Evolutionary conservation across 495 filamentous ascomycete genomes (phyloP), one percentile per base, ranked within the genome.

Genomic region (Podospora comata): DNA sequence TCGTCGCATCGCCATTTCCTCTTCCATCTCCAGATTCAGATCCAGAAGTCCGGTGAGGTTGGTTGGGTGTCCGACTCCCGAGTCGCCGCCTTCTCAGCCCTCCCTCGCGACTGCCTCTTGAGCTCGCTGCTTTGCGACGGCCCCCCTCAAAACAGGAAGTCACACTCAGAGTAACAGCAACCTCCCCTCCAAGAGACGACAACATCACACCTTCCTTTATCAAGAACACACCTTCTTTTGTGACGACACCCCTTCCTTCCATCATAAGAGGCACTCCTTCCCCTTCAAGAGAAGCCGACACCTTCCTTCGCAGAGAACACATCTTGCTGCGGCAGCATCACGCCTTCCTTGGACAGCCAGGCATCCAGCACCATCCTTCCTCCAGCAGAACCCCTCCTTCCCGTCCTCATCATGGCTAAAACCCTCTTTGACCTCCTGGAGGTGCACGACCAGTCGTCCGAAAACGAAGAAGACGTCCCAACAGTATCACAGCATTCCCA

Each of bases 361-460:
- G 30, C 30, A 32, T 1, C 30, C 30, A 23, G 23, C 1, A 23
- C 23, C 23, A 23, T 32, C 30, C 4, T 32, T 32, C 30, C 30
- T 32, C 30, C 7, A 32, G 30, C 30, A 32, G 30, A 32, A 32
- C 39, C 39, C 39, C 15, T 48, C 39, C 9, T 48, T 48, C 39
- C 39, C 13, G 39, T 13, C 23, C 26, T 63, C 27, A 20, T 4
- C 15, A 48, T 19, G 28, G 15, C 61, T 63, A 63, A 63, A 44
- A 63, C 48, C 32, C n/a, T 39, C 11, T 63, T 63, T 32, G 61
- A 32, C 32, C 7, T 63, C 61, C 34, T 63, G 34, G 30, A 63
- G 27, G 30, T 63, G 26, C 61, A 63, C 5, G 61, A 63, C 34
- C 28, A 16, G 26, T 19, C 27, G 7, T 32, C 59, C 4, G 23